Conservation (phyloP, 805 yeast species). For the Starmerella ratchasimensis region DNA sequence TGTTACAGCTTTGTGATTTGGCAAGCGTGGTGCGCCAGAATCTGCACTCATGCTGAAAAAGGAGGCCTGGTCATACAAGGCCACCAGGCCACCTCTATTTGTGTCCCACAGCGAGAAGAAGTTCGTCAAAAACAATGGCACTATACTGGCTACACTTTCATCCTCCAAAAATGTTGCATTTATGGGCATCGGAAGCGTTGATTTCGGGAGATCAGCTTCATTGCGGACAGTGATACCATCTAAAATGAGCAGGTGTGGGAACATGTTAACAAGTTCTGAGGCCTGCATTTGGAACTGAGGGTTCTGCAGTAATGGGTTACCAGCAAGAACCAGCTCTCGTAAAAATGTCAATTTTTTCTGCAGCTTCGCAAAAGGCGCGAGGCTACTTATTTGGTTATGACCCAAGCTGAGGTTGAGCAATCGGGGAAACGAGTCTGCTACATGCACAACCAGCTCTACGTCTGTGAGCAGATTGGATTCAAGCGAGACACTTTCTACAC, state of each 20-base stretch:
- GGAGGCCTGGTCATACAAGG: slow-evolving; percentile 67
- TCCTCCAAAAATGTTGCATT: slow-evolving; percentile 73
- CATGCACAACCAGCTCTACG: slow-evolving; percentile 41
- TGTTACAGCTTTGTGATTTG: slow-evolving; percentile 8
- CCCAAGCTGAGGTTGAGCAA: slow-evolving; percentile 69
- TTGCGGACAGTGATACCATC: slow-evolving; percentile 72
- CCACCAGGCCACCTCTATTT: slow-evolving; percentile 53
- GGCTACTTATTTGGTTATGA: slow-evolving; percentile 50
- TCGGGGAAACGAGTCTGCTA: slow-evolving; percentile 62
- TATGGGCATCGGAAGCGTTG: slow-evolving; percentile 26
- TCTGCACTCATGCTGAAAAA: slow-evolving; percentile 74
- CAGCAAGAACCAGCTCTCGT: slow-evolving; percentile 62
- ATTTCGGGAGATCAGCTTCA: slow-evolving; percentile 38
- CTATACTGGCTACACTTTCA: slow-evolving; percentile 49
- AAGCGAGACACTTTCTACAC: slow-evolving; percentile 49
- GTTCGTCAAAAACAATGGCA: slow-evolving; percentile 66
- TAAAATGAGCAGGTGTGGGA: slow-evolving; percentile 67
- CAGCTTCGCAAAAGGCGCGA: slow-evolving; percentile 58
- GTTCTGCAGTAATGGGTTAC: slow-evolving; percentile 53
- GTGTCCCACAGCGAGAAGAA: slow-evolving; percentile 72
- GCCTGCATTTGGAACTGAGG: slow-evolving; percentile 33
- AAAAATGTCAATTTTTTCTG: slow-evolving; percentile 57
- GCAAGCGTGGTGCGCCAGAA: slow-evolving; percentile 45
- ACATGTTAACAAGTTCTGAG: slow-evolving; percentile 47
- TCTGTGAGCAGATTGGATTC: slow-evolving; percentile 46